Evolutionary conservation across 352 stramenopile genomes (phyloP).

Genomic region (Phytophthora pini): DNA sequence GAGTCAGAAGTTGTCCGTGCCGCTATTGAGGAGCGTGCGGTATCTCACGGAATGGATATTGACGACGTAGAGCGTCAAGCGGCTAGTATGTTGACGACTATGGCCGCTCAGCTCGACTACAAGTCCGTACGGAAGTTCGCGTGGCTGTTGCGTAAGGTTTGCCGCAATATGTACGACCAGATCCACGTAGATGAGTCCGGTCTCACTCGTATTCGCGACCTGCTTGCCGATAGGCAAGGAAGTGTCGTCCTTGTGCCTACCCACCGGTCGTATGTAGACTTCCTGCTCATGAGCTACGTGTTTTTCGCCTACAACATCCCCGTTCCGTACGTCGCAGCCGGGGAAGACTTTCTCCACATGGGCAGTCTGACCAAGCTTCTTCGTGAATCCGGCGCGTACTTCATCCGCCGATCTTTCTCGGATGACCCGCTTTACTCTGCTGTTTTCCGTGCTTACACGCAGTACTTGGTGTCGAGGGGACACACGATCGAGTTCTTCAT

Average conservation of each 20-base stretch:
- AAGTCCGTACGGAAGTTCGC: slow-evolving; percentile 76
- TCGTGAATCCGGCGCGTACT: slow-evolving; percentile 78
- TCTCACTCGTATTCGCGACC: slow-evolving; percentile 68
- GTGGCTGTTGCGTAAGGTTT: slow-evolving; percentile 85
- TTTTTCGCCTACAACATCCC: slow-evolving; percentile 91
- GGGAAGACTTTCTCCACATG: slow-evolving; percentile 85
- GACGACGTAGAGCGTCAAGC: slow-evolving; percentile 67
- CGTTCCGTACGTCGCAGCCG: slow-evolving; percentile 81
- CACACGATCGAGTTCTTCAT: slow-evolving; percentile 91
- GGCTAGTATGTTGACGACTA: slow-evolving; percentile 68
- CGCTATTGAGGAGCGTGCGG: slow-evolving; percentile 55
- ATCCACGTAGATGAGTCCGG: slow-evolving; percentile 88
- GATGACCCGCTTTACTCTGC: slow-evolving; percentile 74
- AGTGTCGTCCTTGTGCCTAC: slow-evolving; percentile 87
- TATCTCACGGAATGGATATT: slow-evolving; percentile 36
- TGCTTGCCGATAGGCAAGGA: slow-evolving; percentile 54
- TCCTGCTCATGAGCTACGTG: slow-evolving; percentile 87
- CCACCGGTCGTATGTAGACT: slow-evolving; percentile 87
- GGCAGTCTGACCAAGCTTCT: slow-evolving; percentile 68
- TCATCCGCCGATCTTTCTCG: slow-evolving; percentile 79
- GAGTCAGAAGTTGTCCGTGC: slow-evolving; percentile 61
- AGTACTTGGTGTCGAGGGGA: slow-evolving; percentile 76
- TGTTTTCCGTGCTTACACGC: slow-evolving; percentile 84
- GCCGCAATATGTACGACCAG: slow-evolving; percentile 87
- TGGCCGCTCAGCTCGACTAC: slow-evolving; percentile 84